Evolutionary conservation across 495 filamentous ascomycete genomes (phyloP).

Genomic region (Neurospora sp.): DNA sequence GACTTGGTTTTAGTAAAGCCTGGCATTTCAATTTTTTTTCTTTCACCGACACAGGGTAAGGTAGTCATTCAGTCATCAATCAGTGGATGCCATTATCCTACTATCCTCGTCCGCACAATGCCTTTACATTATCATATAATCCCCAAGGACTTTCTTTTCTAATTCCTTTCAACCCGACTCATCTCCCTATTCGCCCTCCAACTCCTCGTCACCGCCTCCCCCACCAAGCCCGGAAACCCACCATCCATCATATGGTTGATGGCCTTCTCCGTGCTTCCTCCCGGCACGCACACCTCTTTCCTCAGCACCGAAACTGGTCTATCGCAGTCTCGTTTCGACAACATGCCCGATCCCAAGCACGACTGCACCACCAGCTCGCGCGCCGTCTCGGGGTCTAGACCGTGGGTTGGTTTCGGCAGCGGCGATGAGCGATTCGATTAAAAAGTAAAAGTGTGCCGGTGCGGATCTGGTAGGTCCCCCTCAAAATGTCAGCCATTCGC

Average conservation of each 20-base stretch:
- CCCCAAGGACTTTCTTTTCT: too few species aligned
- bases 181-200: not conserved
- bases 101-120: too few species aligned
- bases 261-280: not conserved
- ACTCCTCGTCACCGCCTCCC: not conserved
- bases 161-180: not conserved
- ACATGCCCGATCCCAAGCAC: not conserved
- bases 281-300: not conserved
- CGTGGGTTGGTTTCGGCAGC: not conserved
- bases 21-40: too few species aligned
- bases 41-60: too few species aligned
- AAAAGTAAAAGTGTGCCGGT: not conserved
- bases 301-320: not conserved
- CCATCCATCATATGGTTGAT: not conserved
- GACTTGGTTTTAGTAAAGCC: too few species aligned
- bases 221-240: not conserved
- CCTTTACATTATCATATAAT: too few species aligned
- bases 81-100: too few species aligned
- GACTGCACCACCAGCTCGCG: not conserved
- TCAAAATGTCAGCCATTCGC: too few species aligned
- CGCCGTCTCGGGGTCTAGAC: not conserved
- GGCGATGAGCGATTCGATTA: not conserved
- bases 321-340: not conserved
- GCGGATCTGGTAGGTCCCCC: not conserved
- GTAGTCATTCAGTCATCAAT: too few species aligned